These are phyloP conservation scores for Suhomyces guaymorum DNA, from an alignment of 1,139 yeast species.

Conservation along the genomic window DNA sequence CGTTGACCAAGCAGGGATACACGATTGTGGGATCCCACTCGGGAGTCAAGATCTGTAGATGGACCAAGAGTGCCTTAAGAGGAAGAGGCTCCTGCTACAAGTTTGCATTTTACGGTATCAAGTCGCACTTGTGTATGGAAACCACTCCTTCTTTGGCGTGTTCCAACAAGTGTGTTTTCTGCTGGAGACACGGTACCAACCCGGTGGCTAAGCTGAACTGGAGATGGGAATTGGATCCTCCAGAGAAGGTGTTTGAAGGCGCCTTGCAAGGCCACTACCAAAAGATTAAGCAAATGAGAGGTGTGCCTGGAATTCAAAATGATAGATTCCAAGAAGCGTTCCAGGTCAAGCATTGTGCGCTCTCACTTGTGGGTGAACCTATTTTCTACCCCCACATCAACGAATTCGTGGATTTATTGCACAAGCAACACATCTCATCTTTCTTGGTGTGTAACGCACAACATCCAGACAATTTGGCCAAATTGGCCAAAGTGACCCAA, in stretches of 20 bases:
- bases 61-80: constrained; percentile 93
- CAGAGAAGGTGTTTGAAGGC: constrained; percentile 79
- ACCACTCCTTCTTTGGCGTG: constrained; percentile 93
- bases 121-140: constrained; percentile 92
- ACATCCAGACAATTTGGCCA: constrained; percentile 80
- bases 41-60: constrained; percentile 92
- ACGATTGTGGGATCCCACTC: constrained; percentile 93
- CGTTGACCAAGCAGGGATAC: constrained; percentile 90
- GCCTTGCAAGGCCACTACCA: constrained; percentile 88
- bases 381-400: constrained; percentile 90
- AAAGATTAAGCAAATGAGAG: constrained; percentile 90
- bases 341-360: constrained; percentile 84
- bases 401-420: constrained; percentile 78
- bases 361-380: constrained; percentile 92
- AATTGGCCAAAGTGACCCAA: constrained; percentile 78
- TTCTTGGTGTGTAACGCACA: constrained; percentile 94
- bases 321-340: constrained; percentile 91
- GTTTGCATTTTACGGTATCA: constrained; percentile 87
- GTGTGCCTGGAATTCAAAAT: constrained; percentile 91
- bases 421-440: constrained; percentile 74
- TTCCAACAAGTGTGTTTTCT: constrained; percentile 92
- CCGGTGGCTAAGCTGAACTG: constrained; percentile 91
- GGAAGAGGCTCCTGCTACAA: constrained; percentile 95
- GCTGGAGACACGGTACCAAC: constrained; percentile 97
- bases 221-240: constrained; percentile 95